Base-by-base conservation (phyloP, 371 early-diverging fungal genomes). In the Mortierella polycephala region DNA sequence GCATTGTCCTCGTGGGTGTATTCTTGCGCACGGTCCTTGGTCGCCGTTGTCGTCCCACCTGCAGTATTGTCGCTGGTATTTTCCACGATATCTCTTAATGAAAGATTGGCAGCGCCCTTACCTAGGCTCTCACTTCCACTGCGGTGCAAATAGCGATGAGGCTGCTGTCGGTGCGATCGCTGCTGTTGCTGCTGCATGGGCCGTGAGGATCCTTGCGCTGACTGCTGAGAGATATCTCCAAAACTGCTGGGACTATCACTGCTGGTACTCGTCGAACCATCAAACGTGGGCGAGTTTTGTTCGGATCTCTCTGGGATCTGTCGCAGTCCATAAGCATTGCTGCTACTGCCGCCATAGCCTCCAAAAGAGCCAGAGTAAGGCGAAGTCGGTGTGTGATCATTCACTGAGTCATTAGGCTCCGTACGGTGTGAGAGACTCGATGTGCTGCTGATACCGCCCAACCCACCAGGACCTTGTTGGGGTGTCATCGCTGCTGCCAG, bases 401-500 rank as follows among this genome's bases (percentile, higher is more conserved):
- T 62, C 37, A 41, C 30, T 4, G 46, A 8, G 2, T 62, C 67
- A 39, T 47, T 57, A 1, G 59, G 58, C 18, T 59, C 63, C 7
- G 46, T 39, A n/a, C 73, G 73, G 21, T 58, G 73, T 0, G 66
- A 71, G 40, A 60, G 62, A 44, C 66, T 62, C 0, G 73, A 67
- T 16, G 63, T 49, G 11, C 57, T 61, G 23, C 69, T 51, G 52
- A 63, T 51, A 13, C 64, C 56, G 11, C 60, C 44, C 2, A 57
- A 12, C 20, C 47, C 16, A 13, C 47, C 16, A 13, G 62, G 67
- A 7, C 58, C 60, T 20, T 69, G 63, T 9, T 67, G 70, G 8
- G 79, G 79, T 7, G 68, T 72, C 64, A 77, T 77, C 5, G 62
- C 79, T 0, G 79, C 79, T 12, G 79, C 79, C 13, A 77, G 51